Conservation (phyloP, 352 stramenopile species). For the Pythium pectinolyticum region DNA sequence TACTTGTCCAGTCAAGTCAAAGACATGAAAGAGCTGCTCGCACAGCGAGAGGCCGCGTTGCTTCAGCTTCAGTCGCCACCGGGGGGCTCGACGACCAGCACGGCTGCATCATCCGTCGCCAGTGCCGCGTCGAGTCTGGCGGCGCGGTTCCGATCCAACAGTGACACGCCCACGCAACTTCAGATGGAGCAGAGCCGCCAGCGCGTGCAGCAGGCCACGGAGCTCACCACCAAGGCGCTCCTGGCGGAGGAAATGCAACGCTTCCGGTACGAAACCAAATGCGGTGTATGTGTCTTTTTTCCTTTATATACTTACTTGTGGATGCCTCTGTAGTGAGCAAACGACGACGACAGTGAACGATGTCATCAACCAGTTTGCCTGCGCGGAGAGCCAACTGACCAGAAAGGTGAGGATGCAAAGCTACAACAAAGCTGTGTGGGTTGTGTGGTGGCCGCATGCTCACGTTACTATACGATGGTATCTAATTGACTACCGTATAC, state of each 20-base stretch:
- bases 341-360: slow-evolving; percentile 43
- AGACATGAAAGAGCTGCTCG: slow-evolving; percentile 63
- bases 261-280: slow-evolving; percentile 44
- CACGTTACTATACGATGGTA: too few species aligned
- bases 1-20: slow-evolving; percentile 60
- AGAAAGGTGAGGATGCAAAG: slow-evolving; percentile 50
- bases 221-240: slow-evolving; percentile 60
- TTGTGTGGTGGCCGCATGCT: not conserved
- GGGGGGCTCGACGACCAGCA: slow-evolving; percentile 8
- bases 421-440: not conserved
- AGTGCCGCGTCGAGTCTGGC: slow-evolving; percentile 43
- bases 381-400: slow-evolving; percentile 53
- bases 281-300: too few species aligned
- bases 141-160: slow-evolving; percentile 40
- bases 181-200: slow-evolving; percentile 39
- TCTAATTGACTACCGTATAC: not conserved
- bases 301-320: too few species aligned
- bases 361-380: slow-evolving; percentile 61
- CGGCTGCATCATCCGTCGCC: slow-evolving; percentile 27
- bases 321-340: slow-evolving; percentile 35
- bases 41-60: slow-evolving; percentile 42
- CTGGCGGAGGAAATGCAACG: slow-evolving; percentile 63
- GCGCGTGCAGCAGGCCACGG: slow-evolving; percentile 38
- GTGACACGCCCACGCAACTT: slow-evolving; percentile 31
- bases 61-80: slow-evolving; percentile 11